Percentiles rank a stretch among this genome's conserved stretches.
Conservation (phyloP, 108 stramenopile genomes). For the Asterionellopsis glacialis region DNA sequence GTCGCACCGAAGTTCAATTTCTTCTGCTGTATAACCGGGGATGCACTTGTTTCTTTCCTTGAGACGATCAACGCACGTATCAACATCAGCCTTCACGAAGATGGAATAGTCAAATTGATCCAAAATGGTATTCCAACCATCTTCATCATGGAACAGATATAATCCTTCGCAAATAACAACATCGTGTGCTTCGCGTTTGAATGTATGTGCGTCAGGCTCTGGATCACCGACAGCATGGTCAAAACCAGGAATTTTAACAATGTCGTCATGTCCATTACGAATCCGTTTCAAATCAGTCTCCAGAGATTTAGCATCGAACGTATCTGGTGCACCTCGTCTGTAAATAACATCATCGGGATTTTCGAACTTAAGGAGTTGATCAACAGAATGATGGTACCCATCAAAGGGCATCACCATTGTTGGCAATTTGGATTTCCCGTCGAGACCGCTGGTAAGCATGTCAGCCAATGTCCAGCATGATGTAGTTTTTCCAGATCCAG, state of each 20-base stretch:
- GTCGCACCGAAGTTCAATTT: constrained; percentile 39
- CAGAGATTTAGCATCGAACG: constrained; percentile 3
- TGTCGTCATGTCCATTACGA: constrained; percentile 10
- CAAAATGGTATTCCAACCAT: constrained; percentile 35
- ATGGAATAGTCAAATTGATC: constrained; percentile 31
- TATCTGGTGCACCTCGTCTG: constrained; percentile 48
- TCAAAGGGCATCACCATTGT: constrained; percentile 26
- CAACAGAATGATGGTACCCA: constrained; percentile 41
- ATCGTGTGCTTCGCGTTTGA: constrained; percentile 25
- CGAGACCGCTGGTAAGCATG: not conserved
- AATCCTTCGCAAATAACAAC: constrained; percentile 49
- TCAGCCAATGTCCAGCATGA: constrained; percentile 7
- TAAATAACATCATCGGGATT: constrained; percentile 43
- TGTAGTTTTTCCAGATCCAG: constrained; percentile 25
- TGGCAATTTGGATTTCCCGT: constrained; percentile 1
- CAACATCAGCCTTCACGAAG: constrained; percentile 42
- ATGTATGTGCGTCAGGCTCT: constrained; percentile 25
- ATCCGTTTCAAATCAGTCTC: constrained; percentile 22
- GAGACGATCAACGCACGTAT: constrained; percentile 35
- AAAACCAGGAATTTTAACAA: constrained; percentile 36
- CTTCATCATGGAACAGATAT: constrained; percentile 42
- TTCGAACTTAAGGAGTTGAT: constrained; percentile 16
- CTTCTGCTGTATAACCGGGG: constrained; percentile 48
- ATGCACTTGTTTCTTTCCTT: constrained; percentile 53
- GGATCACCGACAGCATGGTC: constrained; percentile 57